A percentile compares a stretch with the other conserved stretches of the same genome.
phyloP scores from a whole-genome alignment of 257 asterid genomes.

The Pogostemon cablin region DNA sequence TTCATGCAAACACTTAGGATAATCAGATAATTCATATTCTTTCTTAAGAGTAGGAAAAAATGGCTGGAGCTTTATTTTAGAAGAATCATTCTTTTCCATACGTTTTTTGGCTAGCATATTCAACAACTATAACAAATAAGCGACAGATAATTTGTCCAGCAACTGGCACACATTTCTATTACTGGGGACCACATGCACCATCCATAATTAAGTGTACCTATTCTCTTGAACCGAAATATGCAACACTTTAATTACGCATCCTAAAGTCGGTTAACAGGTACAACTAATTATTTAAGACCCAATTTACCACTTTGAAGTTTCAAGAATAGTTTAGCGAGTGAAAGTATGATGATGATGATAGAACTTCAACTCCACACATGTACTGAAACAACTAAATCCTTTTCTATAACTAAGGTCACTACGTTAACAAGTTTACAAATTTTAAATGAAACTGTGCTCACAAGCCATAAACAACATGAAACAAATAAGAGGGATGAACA shows the following conservation, averaged over 20 bases:
- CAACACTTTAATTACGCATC: background rate
- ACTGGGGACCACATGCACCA: conserved; percentile 50
- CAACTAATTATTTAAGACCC: conserved; percentile 7
- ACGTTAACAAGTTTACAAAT: background rate
- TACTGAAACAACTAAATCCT: background rate
- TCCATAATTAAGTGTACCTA: background rate
- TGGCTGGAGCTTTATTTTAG: conserved; percentile 16
- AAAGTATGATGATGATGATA: background rate
- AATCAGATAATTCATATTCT: background rate
- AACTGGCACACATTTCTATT: conserved; percentile 53
- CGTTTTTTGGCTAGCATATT: conserved; percentile 3
- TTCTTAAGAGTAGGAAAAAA: conserved; percentile 4
- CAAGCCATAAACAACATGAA: background rate
- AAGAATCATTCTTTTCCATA: conserved; percentile 27
- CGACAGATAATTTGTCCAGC: conserved; percentile 29
- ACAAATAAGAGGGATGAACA: background rate
- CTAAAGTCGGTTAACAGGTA: conserved; percentile 30
- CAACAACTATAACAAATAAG: conserved; percentile 36
- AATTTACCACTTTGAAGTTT: background rate
- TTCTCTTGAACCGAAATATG: background rate
- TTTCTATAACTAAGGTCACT: background rate
- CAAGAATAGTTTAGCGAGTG: background rate
- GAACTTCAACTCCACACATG: conserved; percentile 1
- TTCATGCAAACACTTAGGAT: conserved; percentile 16
- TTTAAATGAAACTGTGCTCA: background rate